phyloP scores from a whole-genome alignment of 768 basidiomycete species.

The Antrodiella citrinella region DNA sequence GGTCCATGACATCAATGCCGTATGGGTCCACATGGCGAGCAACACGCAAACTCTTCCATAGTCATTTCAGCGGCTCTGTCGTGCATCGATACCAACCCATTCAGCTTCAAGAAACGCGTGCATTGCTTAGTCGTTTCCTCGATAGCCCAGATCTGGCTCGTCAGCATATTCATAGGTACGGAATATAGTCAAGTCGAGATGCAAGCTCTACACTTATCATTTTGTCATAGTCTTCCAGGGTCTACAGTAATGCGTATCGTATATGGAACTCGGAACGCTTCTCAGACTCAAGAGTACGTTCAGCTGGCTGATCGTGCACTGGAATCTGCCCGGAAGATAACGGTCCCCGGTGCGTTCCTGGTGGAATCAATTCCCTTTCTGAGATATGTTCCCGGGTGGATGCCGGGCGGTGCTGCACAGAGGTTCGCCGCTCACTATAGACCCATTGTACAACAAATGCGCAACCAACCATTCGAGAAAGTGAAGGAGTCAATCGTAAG shows the following conservation, averaged over 20 bases:
- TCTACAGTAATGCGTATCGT: not conserved
- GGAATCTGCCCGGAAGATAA: not conserved
- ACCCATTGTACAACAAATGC: not conserved
- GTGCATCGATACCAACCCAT: not conserved
- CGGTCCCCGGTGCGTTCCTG: not conserved
- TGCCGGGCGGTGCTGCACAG: conserved; percentile 3
- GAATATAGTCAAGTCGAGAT: not conserved
- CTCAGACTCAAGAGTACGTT: not conserved
- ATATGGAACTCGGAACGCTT: not conserved
- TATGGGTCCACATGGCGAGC: not conserved
- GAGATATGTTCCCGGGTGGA: conserved; percentile 8
- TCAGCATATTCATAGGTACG: not conserved
- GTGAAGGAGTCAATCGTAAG: not conserved
- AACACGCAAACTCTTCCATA: conserved; percentile 2
- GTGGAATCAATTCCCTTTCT: not conserved
- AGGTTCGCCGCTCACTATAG: not conserved
- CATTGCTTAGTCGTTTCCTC: not conserved
- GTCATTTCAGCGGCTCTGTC: conserved; percentile 1
- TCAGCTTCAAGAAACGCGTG: conserved; percentile 1
- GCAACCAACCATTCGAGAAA: not conserved
- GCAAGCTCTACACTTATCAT: not conserved
- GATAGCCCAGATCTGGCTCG: not conserved
- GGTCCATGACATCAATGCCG: not conserved
- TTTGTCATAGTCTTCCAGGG: not conserved
- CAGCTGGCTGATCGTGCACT: not conserved